Base-by-base conservation (phyloP, 495 filamentous ascomycete species). In the Penicillium mononematosum region DNA sequence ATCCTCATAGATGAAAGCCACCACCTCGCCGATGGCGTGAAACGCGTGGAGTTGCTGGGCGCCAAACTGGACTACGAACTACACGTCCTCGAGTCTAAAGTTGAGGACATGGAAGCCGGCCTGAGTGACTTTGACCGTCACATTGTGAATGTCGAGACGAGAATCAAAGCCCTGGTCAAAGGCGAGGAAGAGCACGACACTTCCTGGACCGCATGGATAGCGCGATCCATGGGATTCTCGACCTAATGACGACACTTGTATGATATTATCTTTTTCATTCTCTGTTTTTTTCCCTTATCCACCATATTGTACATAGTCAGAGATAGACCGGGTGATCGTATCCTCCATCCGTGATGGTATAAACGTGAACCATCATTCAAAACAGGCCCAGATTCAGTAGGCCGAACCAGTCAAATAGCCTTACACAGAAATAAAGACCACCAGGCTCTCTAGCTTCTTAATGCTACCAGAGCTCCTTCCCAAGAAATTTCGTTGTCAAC, bases 41-140 rank as follows among this genome's bases (percentile, higher is more conserved):
- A 87, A 67, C 89, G 91, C 58, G 81, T 97, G 19, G 95, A 96
- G 67, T 77, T 86, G 20, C 76, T 96, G 42, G 85, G 86, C 6
- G 90, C 90, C 20, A 94, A 93, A 78, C 78, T 98, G 57, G 93
- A 98, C 64, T 98, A 98, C 69, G 95, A 98, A 74, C 83, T 98
- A 36, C 83, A 84, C 50, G 88, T 85, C 22, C 76, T 98, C 22
- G 80, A 88, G 47, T 87, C 86, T 19, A 91, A 90, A 64, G 88
- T 97, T 32, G 83, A 88, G 58, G 94, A 98, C 63, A 88, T 96
- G 36, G 93, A 96, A 63, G 85, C 90, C 48, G 89, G 89, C 0
- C 80, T 96, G 10, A 75, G 70, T 17, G 90, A 94, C 53, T 95
- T 95, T 66, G 90, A 88, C 68, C 79, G 83, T 34, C 88, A 91